phyloP scores from a whole-genome alignment of 2,329 filamentous ascomycete genomes.

The Zymoseptoria tritici region DNA sequence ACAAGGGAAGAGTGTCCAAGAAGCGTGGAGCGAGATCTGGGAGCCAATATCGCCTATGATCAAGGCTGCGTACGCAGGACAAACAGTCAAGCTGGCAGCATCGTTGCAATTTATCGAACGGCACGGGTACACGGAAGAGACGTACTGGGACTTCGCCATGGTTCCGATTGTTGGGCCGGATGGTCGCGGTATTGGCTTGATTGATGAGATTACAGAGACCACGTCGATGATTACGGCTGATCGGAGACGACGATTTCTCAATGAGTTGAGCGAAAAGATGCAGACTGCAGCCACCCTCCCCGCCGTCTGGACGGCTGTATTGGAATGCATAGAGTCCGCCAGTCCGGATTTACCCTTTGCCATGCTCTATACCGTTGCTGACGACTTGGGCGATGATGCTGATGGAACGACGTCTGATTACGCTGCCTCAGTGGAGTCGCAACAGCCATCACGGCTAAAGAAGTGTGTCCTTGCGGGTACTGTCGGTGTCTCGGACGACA shows the following conservation, averaged over 20 bases:
- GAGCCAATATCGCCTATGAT: constrained; percentile 14
- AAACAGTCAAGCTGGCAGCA: constrained; percentile 12
- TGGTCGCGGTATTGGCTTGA: constrained; percentile 15
- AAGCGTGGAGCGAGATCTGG: constrained; percentile 20
- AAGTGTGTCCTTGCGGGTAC: constrained; percentile 22
- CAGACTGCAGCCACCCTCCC: constrained; percentile 10
- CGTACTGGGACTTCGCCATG: constrained; percentile 24
- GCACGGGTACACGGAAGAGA: constrained; percentile 25
- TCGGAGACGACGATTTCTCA: constrained; percentile 16
- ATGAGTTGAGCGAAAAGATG: constrained; percentile 12
- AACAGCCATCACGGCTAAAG: constrained; percentile 3
- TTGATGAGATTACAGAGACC: constrained; percentile 23
- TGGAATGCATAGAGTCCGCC: constrained; percentile 14
- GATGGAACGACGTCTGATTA: constrained; percentile 3
- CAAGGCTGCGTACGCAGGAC: constrained; percentile 17
- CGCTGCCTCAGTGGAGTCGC: constrained; percentile 6
- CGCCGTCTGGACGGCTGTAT: constrained; percentile 21
- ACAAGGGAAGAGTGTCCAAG: constrained; percentile 14
- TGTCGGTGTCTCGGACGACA: constrained; percentile 22
- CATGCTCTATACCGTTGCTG: constrained; percentile 19
- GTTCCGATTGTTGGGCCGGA: constrained; percentile 21
- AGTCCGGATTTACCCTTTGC: constrained; percentile 22
- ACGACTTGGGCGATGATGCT: constrained; percentile 10
- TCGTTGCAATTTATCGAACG: constrained; percentile 20
- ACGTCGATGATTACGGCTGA: constrained; percentile 17